Evolutionary conservation across 2,329 filamentous ascomycete species (phyloP).

Genomic region (Phialocephala subalpina): DNA sequence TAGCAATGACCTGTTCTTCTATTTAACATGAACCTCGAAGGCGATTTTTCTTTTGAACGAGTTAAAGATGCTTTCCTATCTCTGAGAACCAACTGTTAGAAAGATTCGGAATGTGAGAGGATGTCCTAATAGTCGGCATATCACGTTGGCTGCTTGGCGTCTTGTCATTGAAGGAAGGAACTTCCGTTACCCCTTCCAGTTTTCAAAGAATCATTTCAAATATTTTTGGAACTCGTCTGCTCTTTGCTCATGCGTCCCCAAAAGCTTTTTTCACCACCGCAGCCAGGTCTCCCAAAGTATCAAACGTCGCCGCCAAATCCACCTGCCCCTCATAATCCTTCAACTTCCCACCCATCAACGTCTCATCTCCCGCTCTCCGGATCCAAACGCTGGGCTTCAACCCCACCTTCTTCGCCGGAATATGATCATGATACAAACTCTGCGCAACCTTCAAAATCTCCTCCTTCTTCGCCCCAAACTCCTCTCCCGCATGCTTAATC

Average conservation of each 20-base stretch:
- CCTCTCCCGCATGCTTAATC: constrained; percentile 58
- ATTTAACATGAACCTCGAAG: no score
- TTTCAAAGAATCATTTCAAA: not conserved
- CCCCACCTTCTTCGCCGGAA: constrained; percentile 65
- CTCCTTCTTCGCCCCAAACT: constrained; percentile 63
- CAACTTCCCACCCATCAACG: constrained; percentile 25
- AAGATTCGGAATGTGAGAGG: no score
- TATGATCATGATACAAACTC: constrained; percentile 75
- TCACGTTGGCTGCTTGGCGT: no score
- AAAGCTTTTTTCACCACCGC: constrained; percentile 28
- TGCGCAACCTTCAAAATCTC: constrained; percentile 73
- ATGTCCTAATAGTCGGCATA: no score
- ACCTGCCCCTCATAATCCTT: constrained; percentile 22
- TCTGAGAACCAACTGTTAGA: no score
- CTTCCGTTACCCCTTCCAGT: not conserved
- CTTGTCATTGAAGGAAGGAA: no score
- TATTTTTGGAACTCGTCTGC: not conserved
- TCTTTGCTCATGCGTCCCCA: constrained; percentile 1
- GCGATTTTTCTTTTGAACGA: not conserved
- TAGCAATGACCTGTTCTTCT: not conserved
- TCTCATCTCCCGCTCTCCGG: constrained; percentile 47
- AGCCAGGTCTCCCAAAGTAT: constrained; percentile 28
- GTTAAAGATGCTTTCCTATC: no score
- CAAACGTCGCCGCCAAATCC: constrained; percentile 22
- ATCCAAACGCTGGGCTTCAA: constrained; percentile 69